Evolutionary conservation across 495 filamentous ascomycete genomes (phyloP), one percentile per base, ranked within the genome.

Genomic region (Viridothelium virens): DNA sequence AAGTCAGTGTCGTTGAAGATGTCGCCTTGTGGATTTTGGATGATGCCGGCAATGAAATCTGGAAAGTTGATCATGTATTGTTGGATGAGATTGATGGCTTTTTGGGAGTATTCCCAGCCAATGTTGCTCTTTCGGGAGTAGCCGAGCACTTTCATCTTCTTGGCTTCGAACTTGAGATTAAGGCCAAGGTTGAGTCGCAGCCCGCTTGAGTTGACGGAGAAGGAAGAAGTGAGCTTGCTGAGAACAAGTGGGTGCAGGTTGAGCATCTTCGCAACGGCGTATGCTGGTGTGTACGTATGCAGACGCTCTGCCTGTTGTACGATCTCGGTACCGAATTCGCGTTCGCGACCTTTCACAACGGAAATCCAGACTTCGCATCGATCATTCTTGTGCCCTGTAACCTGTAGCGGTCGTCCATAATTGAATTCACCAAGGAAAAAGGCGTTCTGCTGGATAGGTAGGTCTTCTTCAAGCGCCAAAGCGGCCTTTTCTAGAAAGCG

Each of bases 371-470:
- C 85, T 67, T 89, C 86, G 16, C 89, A 87, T 71, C 87, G 91
- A 59, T 83, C 79, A 10, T 80, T 81, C 18, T 62, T 25, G 71
- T 96, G 89, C 2, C 86, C 83, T n/a, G 83, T 83, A 63, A 99
- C 85, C 76, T 96, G 85, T 16, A 96, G 77, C 1, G 95, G 94
- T 56, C 92, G 85, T 12, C 95, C 95, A 71, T 96, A 97, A 71
- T 90, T 90, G 78, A 87, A 93, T 2, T 97, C 95, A 50, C 95
- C 95, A n/a, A 99, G 78, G 80, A 96, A 99, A 79, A 99, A 97
- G 1, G 89, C 92, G 48, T 85, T 82, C 14, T 90, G 86, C 62
- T 85, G 86, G 63, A 85, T 75, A 0, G 95, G 92, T 72, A 97
- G 97, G 68, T 99, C 95, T 75, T 97, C 86, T 72, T 92, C 89